Percentiles rank a stretch among this genome's conserved stretches.
Evolutionary conservation across 345 rosid species (phyloP).

Genomic region (Linum trigynum): DNA sequence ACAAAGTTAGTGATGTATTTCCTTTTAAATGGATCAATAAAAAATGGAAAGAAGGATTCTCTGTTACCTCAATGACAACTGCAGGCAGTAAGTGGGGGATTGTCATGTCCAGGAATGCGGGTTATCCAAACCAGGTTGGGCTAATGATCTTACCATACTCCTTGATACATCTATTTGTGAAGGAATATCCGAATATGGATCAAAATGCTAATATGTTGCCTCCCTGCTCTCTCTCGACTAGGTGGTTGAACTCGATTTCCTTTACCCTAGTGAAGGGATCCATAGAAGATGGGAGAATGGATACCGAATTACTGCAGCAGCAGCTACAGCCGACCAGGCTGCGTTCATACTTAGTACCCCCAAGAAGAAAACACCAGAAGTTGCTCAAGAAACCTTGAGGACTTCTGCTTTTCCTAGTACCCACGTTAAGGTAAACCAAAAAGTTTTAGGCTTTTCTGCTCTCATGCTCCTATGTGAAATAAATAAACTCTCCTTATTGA

Average conservation of each 20-base stretch:
- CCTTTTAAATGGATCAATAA: constrained; percentile 24
- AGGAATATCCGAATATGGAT: neutral
- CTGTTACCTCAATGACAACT: constrained; percentile 21
- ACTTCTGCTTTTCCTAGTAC: constrained; percentile 21
- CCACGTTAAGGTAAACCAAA: constrained; percentile 17
- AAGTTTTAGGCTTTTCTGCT: neutral
- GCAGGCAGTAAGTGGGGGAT: constrained; percentile 19
- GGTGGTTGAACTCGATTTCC: constrained; percentile 24
- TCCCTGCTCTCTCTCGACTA: neutral
- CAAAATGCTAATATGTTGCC: neutral
- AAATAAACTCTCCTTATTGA: neutral
- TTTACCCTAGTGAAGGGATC: constrained; percentile 23
- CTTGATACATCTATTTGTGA: no score
- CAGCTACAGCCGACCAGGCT: constrained; percentile 23
- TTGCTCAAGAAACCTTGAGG: constrained; percentile 18
- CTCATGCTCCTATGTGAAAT: neutral
- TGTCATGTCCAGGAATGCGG: constrained; percentile 24
- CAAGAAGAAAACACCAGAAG: constrained; percentile 14
- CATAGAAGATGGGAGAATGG: constrained; percentile 21
- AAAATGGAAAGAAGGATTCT: constrained; percentile 23
- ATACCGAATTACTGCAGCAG: constrained; percentile 14
- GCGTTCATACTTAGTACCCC: constrained; percentile 20
- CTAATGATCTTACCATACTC: no score
- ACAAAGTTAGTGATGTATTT: constrained; percentile 20
- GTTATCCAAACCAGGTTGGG: constrained; percentile 16